Evolutionary conservation across 257 asterid species (phyloP), one percentile per base, ranked within the genome.

Genomic region (Lithospermum erythrorhizon): DNA sequence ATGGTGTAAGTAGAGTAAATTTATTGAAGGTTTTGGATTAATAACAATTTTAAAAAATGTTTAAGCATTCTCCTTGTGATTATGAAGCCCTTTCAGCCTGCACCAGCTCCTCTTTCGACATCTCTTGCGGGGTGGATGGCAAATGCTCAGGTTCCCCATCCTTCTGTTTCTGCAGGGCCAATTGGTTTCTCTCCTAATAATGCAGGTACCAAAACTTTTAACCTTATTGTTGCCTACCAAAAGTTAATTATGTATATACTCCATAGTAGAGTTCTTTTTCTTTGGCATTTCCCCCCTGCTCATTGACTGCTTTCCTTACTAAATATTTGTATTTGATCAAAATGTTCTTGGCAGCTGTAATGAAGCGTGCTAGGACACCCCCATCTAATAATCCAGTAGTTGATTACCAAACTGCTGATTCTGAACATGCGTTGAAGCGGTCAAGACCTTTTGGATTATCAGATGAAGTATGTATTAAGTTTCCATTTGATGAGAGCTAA

Each of bases 121-220:
- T 76, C 86, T 66, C 82, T 80, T 75, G 89, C 86, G 18, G 83
- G 84, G 62, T 82, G 89, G 89, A 77, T 82, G 82, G 68, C 79
- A 61, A 77, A 61, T 69, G 68, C 89, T 41, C 84, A 74, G 57
- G 77, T 80, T 68, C 76, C 84, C 51, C 89, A 80, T 70, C 82
- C 86, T 61, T 69, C 86, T 61, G 77, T 74, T 59, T 75, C 86
- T 65, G 74, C 84, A 13, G 82, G 84, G 55, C 84, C 89, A 49
- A 69, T 83, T 30, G 83, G 81, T 64, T 78, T 83, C 61, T 65
- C 62, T 55, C 66, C 80, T 61, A 80, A 65, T 49, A 76, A 70
- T 52, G 68, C 80, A 56, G 86, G 86, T 82, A 74, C 37, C 29
- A 53, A 25, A 20, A 18, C n/a, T 58, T 59, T 58, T 64, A 69